Evolutionary conservation across 1,139 yeast species (phyloP).

Genomic region (Protomyces arabidopsidicola): DNA sequence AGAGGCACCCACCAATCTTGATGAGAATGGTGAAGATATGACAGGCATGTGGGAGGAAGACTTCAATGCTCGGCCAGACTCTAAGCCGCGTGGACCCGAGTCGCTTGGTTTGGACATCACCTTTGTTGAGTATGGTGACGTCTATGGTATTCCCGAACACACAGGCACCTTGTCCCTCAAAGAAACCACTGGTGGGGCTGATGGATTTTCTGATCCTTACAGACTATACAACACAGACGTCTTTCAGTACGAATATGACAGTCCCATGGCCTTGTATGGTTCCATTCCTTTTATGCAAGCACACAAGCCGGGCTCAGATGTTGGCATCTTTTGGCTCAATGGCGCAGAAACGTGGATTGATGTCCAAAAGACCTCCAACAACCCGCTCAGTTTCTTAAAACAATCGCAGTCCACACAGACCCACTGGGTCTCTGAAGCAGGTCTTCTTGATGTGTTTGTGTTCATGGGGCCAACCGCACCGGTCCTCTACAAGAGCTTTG

Average conservation of each 20-base stretch:
- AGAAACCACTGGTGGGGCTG: constrained; percentile 50
- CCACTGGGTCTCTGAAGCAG: constrained; percentile 95
- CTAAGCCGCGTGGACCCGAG: constrained; percentile 80
- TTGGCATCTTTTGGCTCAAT: constrained; percentile 87
- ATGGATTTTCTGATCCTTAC: constrained; percentile 60
- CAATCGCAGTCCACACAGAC: constrained; percentile 41
- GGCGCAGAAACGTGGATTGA: constrained; percentile 91
- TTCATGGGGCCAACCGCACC: constrained; percentile 60
- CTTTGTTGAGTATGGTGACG: constrained; percentile 56
- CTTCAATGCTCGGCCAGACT: constrained; percentile 45
- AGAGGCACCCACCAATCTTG: constrained; percentile 13
- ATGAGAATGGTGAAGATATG: constrained; percentile 32
- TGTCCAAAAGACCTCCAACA: constrained; percentile 43
- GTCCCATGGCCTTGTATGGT: constrained; percentile 90
- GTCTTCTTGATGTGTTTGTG: constrained; percentile 69
- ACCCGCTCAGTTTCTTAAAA: constrained; percentile 35
- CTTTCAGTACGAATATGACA: constrained; percentile 80
- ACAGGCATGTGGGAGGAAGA: constrained; percentile 45
- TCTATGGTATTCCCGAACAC: constrained; percentile 94
- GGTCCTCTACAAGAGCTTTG: constrained; percentile 59
- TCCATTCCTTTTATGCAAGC: constrained; percentile 84
- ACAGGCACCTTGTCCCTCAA: constrained; percentile 71
- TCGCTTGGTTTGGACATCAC: constrained; percentile 74
- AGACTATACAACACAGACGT: constrained; percentile 88
- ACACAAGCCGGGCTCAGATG: constrained; percentile 53